These are phyloP conservation scores for Paralagenidium karlingii DNA, from an alignment of 352 stramenopile species.

Conservation along the genomic window DNA sequence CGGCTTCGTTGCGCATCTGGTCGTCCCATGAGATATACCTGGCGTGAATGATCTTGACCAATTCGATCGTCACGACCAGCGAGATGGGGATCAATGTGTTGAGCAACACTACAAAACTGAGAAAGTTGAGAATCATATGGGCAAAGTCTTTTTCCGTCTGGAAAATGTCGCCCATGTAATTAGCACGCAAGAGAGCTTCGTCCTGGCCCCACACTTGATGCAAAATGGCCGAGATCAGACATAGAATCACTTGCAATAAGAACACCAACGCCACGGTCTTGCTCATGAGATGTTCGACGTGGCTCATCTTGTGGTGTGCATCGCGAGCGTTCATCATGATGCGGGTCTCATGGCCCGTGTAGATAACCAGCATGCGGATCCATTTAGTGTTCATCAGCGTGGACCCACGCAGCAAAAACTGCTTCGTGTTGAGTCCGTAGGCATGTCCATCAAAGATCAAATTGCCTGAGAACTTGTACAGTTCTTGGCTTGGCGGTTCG, in stretches of 20 bases:
- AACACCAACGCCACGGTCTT: slow-evolving; percentile 68
- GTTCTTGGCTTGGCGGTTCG: slow-evolving; percentile 57
- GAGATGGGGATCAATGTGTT: slow-evolving; percentile 91
- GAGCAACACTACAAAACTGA: slow-evolving; percentile 86
- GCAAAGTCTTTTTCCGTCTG: slow-evolving; percentile 1
- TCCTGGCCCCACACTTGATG: slow-evolving; percentile 13
- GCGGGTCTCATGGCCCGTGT: slow-evolving; percentile 83
- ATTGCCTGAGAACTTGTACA: slow-evolving; percentile 70
- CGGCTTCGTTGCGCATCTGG: slow-evolving; percentile 30
- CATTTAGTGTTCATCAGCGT: slow-evolving; percentile 76
- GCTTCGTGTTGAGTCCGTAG: slow-evolving; percentile 58
- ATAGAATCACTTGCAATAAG: slow-evolving; percentile 52
- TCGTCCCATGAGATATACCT: slow-evolving; percentile 74
- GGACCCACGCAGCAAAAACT: slow-evolving; percentile 58
- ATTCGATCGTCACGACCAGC: slow-evolving; percentile 81
- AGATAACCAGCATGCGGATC: slow-evolving; percentile 54
- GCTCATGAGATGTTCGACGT: slow-evolving; percentile 71
- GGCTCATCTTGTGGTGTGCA: slow-evolving; percentile 74
- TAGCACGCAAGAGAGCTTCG: too few species aligned
- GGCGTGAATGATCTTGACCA: slow-evolving; percentile 60
- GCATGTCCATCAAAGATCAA: slow-evolving; percentile 42
- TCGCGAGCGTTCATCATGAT: slow-evolving; percentile 81
- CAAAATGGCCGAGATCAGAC: slow-evolving; percentile 27
- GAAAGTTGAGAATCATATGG: slow-evolving; percentile 53
- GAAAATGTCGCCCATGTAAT: slow-evolving; percentile 3